Conservation (phyloP, 306 rosid genomes). For the Vigna unguiculata region DNA sequence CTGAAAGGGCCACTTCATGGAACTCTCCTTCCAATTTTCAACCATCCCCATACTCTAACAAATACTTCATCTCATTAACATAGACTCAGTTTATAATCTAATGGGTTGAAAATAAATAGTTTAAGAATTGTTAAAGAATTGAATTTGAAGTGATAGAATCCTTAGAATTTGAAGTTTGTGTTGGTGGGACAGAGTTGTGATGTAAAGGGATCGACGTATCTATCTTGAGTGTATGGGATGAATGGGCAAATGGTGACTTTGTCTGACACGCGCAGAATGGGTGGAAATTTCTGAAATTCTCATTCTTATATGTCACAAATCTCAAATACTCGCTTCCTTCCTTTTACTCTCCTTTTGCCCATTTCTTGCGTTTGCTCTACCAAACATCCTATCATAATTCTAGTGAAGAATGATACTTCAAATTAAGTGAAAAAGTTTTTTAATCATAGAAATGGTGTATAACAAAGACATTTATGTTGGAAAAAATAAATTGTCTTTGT, state of each 20-base stretch:
- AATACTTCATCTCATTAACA: background rate
- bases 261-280: conserved; percentile 32
- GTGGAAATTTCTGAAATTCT: conserved; percentile 19
- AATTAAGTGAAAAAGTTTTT: too few relatives aligned
- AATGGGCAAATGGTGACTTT: conserved; percentile 4
- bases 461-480: too few relatives aligned
- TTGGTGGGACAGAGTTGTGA: conserved; percentile 26
- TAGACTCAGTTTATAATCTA: too few relatives aligned
- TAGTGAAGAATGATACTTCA: too few relatives aligned
- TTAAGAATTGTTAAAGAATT: too few relatives aligned
- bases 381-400: too few relatives aligned
- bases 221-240: conserved; percentile 16
- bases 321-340: too few relatives aligned
- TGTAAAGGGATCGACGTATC: background rate
- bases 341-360: background rate
- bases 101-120: too few relatives aligned
- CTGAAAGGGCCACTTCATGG: conserved; percentile 20
- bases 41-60: background rate
- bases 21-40: background rate
- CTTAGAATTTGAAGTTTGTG: conserved; percentile 16
- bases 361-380: background rate
- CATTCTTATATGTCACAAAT: background rate
- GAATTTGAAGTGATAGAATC: background rate
- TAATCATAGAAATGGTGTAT: too few relatives aligned
- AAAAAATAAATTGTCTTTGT: too few relatives aligned